phyloP scores from a whole-genome alignment of 2,329 filamentous ascomycete species.

The Calonectria pauciramosa region DNA sequence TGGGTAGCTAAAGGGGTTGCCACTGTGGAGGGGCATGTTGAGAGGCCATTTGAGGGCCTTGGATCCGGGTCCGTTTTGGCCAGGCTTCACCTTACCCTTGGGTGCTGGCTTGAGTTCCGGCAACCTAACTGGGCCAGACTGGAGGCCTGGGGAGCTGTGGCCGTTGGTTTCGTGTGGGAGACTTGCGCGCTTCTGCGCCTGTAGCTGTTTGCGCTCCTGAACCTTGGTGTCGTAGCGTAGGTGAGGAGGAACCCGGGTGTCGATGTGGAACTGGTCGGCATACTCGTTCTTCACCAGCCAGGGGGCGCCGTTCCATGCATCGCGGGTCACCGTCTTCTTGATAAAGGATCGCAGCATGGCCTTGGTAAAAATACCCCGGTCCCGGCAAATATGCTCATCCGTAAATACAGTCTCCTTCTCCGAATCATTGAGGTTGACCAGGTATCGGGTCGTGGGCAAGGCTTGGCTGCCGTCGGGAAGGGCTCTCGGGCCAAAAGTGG shows the following conservation, averaged over 20 bases:
- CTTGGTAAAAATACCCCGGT: constrained; percentile 94
- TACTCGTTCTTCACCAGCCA: constrained; percentile 94
- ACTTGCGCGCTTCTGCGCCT: constrained; percentile 74
- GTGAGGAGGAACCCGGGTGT: constrained; percentile 86
- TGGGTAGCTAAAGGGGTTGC: constrained; percentile 63
- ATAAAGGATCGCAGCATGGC: constrained; percentile 93
- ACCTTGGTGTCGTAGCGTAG: constrained; percentile 85
- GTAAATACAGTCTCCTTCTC: constrained; percentile 84
- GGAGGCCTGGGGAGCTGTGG: constrained; percentile 47
- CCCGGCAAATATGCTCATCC: constrained; percentile 85
- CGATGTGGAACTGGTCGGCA: constrained; percentile 86
- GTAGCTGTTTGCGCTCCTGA: constrained; percentile 80
- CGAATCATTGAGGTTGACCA: constrained; percentile 80
- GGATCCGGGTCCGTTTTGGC: constrained; percentile 47
- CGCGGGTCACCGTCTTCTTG: constrained; percentile 92
- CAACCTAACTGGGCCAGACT: constrained; percentile 68
- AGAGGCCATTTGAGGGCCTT: constrained; percentile 61
- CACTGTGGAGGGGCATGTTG: constrained; percentile 50
- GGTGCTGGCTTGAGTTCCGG: constrained; percentile 81
- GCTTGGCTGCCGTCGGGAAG: constrained; percentile 78
- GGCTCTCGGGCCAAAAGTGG: constrained; percentile 74
- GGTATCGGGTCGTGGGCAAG: constrained; percentile 82
- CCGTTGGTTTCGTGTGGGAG: constrained; percentile 60
- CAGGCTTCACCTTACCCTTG: constrained; percentile 75
- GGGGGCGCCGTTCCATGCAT: constrained; percentile 95